Evolutionary conservation across 2,329 filamentous ascomycete species (phyloP).

Genomic region (Apiospora aurea): DNA sequence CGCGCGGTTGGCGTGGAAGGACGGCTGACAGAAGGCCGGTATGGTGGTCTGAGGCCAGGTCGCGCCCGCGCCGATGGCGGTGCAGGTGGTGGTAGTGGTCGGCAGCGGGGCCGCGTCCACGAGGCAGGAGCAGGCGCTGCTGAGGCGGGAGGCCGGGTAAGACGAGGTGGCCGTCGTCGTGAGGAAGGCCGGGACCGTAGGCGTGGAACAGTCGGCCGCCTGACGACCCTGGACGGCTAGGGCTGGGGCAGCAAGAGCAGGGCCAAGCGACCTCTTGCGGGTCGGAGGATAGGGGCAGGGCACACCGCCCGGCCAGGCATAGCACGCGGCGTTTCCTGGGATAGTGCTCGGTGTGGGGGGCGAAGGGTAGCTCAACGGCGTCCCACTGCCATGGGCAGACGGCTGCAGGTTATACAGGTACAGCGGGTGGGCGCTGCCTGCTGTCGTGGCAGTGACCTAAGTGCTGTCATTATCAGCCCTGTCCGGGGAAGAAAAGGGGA

Average conservation of each 20-base stretch:
- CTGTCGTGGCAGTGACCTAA: not conserved
- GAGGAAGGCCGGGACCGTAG: not conserved
- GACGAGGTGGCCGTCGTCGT: not conserved
- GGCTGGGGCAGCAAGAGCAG: not conserved
- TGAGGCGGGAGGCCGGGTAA: slow-evolving; percentile 15
- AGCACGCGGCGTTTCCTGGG: slow-evolving; percentile 17
- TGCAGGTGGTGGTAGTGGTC: not conserved
- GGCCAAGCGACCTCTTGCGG: not conserved
- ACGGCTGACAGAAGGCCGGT: slow-evolving; percentile 20
- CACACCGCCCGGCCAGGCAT: slow-evolving; percentile 7
- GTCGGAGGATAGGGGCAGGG: not conserved
- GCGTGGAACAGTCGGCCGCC: not conserved
- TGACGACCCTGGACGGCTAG: not conserved
- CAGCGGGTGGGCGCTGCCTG: not conserved
- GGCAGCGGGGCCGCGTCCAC: not conserved
- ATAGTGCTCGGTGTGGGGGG: slow-evolving; percentile 17
- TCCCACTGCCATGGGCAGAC: not conserved
- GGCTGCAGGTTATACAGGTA: not conserved
- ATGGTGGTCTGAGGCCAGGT: not conserved
- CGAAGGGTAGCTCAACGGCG: slow-evolving; percentile 2
- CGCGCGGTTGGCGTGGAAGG: slow-evolving; percentile 10
- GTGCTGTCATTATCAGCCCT: not conserved
- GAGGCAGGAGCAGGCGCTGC: slow-evolving; percentile 18
- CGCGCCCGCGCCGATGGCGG: not conserved
- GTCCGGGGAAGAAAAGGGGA: not conserved